Conservation (phyloP, 345 rosid genomes). For the Moricandia moricandioides region DNA sequence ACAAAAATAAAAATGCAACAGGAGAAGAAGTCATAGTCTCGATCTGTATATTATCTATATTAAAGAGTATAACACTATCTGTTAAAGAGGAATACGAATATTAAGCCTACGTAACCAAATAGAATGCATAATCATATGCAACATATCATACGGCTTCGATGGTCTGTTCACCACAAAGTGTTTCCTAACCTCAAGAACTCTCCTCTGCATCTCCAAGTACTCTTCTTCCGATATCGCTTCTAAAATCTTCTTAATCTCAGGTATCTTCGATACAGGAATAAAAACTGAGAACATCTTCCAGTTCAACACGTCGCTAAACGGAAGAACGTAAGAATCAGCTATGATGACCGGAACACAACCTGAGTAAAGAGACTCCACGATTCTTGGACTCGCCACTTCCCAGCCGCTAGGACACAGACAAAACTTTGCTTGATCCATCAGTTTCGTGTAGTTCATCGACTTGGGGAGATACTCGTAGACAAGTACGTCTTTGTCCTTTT, state of each 20-base stretch:
- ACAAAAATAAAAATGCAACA: neutral
- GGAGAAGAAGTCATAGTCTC: neutral
- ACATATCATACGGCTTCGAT: slow-evolving; percentile 53
- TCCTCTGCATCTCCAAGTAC: slow-evolving; percentile 42
- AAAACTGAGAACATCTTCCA: slow-evolving; percentile 51
- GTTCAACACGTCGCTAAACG: slow-evolving; percentile 60
- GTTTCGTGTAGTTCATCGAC: slow-evolving; percentile 35
- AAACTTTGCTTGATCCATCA: slow-evolving; percentile 49
- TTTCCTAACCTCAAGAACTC: slow-evolving; percentile 44
- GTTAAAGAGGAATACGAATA: slow-evolving; percentile 33
- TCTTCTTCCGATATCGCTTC: slow-evolving; percentile 30
- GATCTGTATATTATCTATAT: slow-evolving; percentile 1
- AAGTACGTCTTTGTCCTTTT: slow-evolving; percentile 49
- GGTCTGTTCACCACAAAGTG: slow-evolving; percentile 60
- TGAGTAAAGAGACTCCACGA: slow-evolving; percentile 45
- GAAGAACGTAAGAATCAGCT: slow-evolving; percentile 47
- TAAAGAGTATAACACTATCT: neutral
- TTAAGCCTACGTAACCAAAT: slow-evolving; percentile 69
- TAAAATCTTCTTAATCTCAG: slow-evolving; percentile 49
- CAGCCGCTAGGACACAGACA: slow-evolving; percentile 69
- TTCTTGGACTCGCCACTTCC: slow-evolving; percentile 72
- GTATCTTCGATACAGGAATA: slow-evolving; percentile 41
- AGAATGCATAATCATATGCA: slow-evolving; percentile 69
- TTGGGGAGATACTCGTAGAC: slow-evolving; percentile 51
- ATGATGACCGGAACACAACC: slow-evolving; percentile 64